These are phyloP conservation scores for Aspergillus sclerotiicarbonarius DNA, from an alignment of 495 filamentous ascomycete species.

Conservation along the genomic window DNA sequence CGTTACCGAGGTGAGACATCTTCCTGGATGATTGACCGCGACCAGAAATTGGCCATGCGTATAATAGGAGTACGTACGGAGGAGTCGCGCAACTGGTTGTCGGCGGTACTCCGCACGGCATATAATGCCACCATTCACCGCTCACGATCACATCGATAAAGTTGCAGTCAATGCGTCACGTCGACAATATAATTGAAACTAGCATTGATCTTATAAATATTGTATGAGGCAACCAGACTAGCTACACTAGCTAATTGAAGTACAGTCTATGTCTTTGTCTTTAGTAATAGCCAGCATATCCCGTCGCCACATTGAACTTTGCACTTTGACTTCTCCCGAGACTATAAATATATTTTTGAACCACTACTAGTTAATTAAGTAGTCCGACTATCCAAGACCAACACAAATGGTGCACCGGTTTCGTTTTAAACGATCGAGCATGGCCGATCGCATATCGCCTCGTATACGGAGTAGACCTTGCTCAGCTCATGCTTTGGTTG, in stretches of 20 bases:
- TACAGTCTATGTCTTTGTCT: not conserved
- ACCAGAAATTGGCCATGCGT: not conserved
- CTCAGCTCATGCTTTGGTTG: not conserved
- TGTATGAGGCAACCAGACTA: not conserved
- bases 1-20: slow-evolving; percentile 14
- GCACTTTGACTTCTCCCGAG: too few species aligned
- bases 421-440: too few species aligned
- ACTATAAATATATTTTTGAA: too few species aligned
- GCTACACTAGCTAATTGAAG: too few species aligned
- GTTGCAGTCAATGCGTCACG: not conserved
- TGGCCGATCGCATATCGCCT: too few species aligned
- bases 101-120: not conserved
- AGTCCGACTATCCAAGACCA: too few species aligned
- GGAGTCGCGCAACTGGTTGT: not conserved
- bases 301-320: too few species aligned
- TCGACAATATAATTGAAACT: not conserved
- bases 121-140: slow-evolving; percentile 11
- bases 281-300: too few species aligned
- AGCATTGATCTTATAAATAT: not conserved
- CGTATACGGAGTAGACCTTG: not conserved
- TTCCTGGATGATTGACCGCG: not conserved
- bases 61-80: not conserved
- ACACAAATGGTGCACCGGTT: too few species aligned
- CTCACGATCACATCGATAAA: not conserved
- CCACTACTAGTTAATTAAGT: too few species aligned